Evolutionary conservation across 306 rosid genomes (phyloP).

Genomic region (Acacia confusa): DNA sequence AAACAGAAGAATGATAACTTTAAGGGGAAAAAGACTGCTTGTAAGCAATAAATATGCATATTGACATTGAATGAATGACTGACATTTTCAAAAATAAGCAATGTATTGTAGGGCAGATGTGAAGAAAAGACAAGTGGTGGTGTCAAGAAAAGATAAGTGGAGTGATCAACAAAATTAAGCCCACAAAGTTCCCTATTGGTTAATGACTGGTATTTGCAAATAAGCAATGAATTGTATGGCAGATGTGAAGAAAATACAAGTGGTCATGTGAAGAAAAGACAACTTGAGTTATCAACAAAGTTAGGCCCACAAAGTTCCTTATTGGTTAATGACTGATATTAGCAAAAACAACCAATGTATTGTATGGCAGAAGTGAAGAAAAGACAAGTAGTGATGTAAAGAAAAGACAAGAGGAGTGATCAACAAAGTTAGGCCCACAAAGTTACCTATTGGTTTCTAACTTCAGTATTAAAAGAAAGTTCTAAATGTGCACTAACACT

Average conservation of each 20-base stretch:
- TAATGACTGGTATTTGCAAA: neutral
- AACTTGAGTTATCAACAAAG: neutral
- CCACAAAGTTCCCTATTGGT: neutral
- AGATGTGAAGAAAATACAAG: too few relatives aligned
- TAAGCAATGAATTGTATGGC: neutral
- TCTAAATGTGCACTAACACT: neutral
- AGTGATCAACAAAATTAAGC: neutral
- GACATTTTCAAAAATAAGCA: neutral
- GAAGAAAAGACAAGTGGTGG: neutral
- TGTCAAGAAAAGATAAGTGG: neutral
- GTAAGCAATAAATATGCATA: neutral
- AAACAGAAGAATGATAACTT: too few relatives aligned
- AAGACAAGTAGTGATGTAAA: too few relatives aligned
- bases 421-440: neutral
- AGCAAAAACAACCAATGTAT: neutral
- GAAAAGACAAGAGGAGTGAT: too few relatives aligned
- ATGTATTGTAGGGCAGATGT: neutral
- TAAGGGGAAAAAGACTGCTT: neutral
- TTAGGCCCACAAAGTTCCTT: neutral
- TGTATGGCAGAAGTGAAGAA: neutral
- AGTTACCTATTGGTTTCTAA: neutral
- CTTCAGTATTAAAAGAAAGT: neutral
- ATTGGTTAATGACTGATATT: neutral
- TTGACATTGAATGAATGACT: neutral
- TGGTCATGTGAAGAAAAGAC: too few relatives aligned